Base-by-base conservation (phyloP, 2,329 filamentous ascomycete species). In the Fusarium proliferatum region DNA sequence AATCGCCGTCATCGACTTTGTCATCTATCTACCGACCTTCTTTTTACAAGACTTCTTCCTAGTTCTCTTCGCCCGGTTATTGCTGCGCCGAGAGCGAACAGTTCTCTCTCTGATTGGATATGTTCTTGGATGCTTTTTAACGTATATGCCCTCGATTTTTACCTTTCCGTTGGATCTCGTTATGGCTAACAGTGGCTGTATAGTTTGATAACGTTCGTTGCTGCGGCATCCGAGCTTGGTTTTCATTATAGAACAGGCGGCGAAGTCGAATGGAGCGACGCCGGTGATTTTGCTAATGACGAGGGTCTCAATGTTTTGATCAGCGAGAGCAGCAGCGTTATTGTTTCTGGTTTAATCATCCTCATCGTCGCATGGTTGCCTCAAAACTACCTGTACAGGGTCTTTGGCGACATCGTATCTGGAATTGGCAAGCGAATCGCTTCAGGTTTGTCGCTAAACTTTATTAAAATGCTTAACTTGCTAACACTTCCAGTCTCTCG, bases 191-290 rank as follows among this genome's bases (percentile, higher is more conserved):
- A 53, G 53, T 38, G 26, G 51, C 53, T 45, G 55, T 45, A 58
- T 51, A 80, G 79, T 55, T 34, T 78, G 43, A 73, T 79, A 45
- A 75, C 76, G 8, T 67, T 79, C n/a, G 67, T 67, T 55, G 79
- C 77, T 34, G 79, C 78, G 28, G 73, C 79, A 16, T 80, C 79
- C 12, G 78, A 80, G 52, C 69, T 80, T n/a, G 78, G 79, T 17
- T 81, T 81, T 61, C 78, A 71, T 53, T 78, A 73, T 64, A 72
- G 76, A 60, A 79, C 79, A 21, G 79, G 79, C n/a, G 78, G 77
- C 59, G 77, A 80, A 57, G 66, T 80, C n/a, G 75, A 80, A 52
- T 81, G 79, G 79, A 67, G 63, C 21, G 79, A 81, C 60, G 79
- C 76, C 13, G 65, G 76, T 23, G 61, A 76, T 39, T 79, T 79